Evolutionary conservation across 805 yeast species (phyloP).

Genomic region (Kodamaea nitidulidarum): DNA sequence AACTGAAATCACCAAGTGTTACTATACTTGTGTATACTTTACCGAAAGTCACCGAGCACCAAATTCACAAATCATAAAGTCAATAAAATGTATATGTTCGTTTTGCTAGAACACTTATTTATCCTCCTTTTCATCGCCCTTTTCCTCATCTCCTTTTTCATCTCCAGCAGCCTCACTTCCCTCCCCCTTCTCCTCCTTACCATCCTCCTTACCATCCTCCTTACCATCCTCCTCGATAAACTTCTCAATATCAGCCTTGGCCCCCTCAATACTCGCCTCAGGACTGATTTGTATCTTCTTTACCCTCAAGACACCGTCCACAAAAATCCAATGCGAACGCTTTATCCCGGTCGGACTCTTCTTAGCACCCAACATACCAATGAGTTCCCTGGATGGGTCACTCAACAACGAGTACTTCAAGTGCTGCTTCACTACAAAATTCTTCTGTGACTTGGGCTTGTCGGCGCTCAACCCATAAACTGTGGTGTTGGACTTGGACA

Average conservation of each 20-base stretch:
- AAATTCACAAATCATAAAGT: no score
- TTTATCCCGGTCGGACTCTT: slow-evolving; percentile 72
- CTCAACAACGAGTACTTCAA: slow-evolving; percentile 71
- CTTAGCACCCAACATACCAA: slow-evolving; percentile 77
- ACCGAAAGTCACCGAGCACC: no score
- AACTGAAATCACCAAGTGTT: no score
- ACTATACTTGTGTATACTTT: no score
- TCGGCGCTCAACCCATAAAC: slow-evolving; percentile 86
- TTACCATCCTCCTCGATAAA: slow-evolving; percentile 24
- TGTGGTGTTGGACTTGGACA: slow-evolving; percentile 47
- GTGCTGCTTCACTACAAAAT: slow-evolving; percentile 66
- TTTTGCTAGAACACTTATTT: no score
- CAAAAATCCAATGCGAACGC: slow-evolving; percentile 91
- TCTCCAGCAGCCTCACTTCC: background rate
- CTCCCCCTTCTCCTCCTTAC: slow-evolving; percentile 4
- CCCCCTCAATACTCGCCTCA: slow-evolving; percentile 51
- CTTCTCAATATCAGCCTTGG: slow-evolving; percentile 51
- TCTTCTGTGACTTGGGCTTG: slow-evolving; percentile 70
- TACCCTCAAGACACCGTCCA: slow-evolving; percentile 62
- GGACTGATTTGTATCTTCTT: slow-evolving; percentile 52
- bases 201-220: slow-evolving; percentile 8
- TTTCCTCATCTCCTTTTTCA: background rate
- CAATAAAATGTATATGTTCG: no score
- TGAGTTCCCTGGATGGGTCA: slow-evolving; percentile 68
- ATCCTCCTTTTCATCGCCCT: no score